Base-by-base conservation (phyloP, 805 yeast species). In the Lipomyces yamadae region DNA sequence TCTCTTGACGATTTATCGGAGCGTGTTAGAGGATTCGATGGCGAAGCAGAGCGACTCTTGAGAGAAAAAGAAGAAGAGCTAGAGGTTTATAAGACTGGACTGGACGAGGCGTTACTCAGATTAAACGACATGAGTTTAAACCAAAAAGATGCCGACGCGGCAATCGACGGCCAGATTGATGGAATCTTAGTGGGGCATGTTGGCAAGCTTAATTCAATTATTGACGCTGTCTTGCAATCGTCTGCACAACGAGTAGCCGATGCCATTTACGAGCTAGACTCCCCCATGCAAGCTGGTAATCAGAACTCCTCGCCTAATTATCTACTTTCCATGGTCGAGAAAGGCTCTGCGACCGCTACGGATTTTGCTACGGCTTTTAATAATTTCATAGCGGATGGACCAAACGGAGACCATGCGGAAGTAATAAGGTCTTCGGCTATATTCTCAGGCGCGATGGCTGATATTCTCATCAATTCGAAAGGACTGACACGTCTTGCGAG, bases 221-320 rank as follows among this genome's bases (percentile, higher is more conserved):
- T 85, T 42, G 97, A 92, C 76, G 86, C 93, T 8, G 84, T 91
- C 59, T 80, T 92, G 67, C 82, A 81, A 30, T 84, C 90, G 70
- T 91, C 90, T 56, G 85, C 89, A 34, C 86, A 86, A 68, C 82
- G 92, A 61, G 83, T 92, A 62, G 96, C 92, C 77, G 91, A 89
- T 70, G 79, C 89, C 0, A 79, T 81, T 24, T 88, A 85, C 73
- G 92, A 88, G 72, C 80, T 91, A 68, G 88, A 86, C 63, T 88
- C 93, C 3, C 91, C 95, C 37, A 85, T 89, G 85, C 91, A 89
- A 77, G 91, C 92, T 3, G 95, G 95, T 63, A 90, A 90, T 75
- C 86, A 87, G 71, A 87, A 87, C 75, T 83, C 95, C 1, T 85
- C 94, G 0, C 90, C 94, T 2, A 87, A 85, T 70, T 88, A 85